These are phyloP conservation scores for Penicillium thymicola DNA, from an alignment of 2,329 filamentous ascomycete genomes.

Conservation along the genomic window DNA sequence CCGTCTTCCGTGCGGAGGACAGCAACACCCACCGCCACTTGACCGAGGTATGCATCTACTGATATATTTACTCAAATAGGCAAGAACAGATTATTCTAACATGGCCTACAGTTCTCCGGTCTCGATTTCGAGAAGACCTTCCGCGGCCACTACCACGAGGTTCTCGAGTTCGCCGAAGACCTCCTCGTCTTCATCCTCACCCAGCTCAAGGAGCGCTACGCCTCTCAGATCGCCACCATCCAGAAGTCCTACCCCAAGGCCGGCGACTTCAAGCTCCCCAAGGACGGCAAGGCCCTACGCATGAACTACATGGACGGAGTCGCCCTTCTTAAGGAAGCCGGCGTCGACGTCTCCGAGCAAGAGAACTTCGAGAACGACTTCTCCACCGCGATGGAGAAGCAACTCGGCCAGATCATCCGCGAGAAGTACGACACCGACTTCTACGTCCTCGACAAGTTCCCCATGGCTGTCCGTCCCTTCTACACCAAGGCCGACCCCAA, in stretches of 20 bases:
- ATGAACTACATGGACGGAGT: constrained; percentile 52
- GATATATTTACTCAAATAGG: no score
- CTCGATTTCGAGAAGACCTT: constrained; percentile 54
- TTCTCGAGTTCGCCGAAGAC: constrained; percentile 49
- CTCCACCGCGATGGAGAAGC: constrained; percentile 53
- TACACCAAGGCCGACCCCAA: constrained; percentile 79
- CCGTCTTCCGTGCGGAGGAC: constrained; percentile 66
- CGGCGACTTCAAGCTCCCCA: constrained; percentile 50
- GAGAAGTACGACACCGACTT: constrained; percentile 93
- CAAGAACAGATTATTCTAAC: constrained; percentile 17
- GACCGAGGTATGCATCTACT: constrained; percentile 51
- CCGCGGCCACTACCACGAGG: constrained; percentile 50
- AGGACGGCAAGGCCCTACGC: constrained; percentile 48
- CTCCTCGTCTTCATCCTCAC: constrained; percentile 50
- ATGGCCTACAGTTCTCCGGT: constrained; percentile 43
- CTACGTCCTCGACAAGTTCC: constrained; percentile 96
- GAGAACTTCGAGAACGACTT: constrained; percentile 49
- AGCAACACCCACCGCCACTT: constrained; percentile 65
- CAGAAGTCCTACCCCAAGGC: constrained; percentile 51
- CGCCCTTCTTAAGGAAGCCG: constrained; percentile 47
- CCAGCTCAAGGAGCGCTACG: constrained; percentile 45
- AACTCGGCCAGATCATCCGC: constrained; percentile 80
- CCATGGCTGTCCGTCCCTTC: constrained; percentile 80
- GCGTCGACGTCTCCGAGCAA: constrained; percentile 50
- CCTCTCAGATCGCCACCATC: constrained; percentile 45